Evolutionary conservation across 768 basidiomycete species (phyloP), one percentile per base, ranked within the genome.

Genomic region (Russula vinacea): DNA sequence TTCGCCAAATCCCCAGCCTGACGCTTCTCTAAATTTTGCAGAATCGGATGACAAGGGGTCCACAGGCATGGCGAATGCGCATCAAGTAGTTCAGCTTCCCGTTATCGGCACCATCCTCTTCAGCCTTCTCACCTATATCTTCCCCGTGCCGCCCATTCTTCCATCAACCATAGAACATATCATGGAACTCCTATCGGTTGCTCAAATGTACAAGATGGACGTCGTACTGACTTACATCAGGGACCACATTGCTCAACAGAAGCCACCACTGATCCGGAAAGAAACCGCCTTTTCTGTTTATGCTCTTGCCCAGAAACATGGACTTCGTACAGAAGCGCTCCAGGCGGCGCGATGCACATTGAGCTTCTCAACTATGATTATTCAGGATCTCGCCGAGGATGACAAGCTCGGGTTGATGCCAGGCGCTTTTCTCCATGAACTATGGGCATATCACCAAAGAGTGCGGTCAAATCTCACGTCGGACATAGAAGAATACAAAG

Each of bases 301-400:
- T 29, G 24, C 56, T 10, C 56, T 63, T 7, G 29, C 62, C 0
- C 56, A 63, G 16, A 52, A 35, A 35, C 24, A 57, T 35, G 50
- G 40, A 17, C 56, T 62, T 52, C 62, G 49, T 24, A 13, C 26
- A n/a, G 62, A 62, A 50, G 39, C 42, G 29, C 54, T 56, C 26
- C 44, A 62, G 5, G 61, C 62, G 1, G 62, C 62, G 16, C 47
- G 24, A 24, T 52, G 17, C 40, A 58, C 56, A 0, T 29, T 63
- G 33, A 32, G 17, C 11, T 29, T 52, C 6, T 40, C 47, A 8
- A n/a, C 4, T 22, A 42, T 63, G 40, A 37, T n/a, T 14, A 52
- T 63, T 2, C 7, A 58, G 10, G n/a, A 14, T 16, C 39, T 58
- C 1, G 1, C 24, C 32, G 3, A 0, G 10, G 33, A 53, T 0